A percentile compares a stretch with the other conserved stretches of the same genome.
Evolutionary conservation across 192 early-diverging fungal species (phyloP).

Genomic region (Entomortierella beljakovae): DNA sequence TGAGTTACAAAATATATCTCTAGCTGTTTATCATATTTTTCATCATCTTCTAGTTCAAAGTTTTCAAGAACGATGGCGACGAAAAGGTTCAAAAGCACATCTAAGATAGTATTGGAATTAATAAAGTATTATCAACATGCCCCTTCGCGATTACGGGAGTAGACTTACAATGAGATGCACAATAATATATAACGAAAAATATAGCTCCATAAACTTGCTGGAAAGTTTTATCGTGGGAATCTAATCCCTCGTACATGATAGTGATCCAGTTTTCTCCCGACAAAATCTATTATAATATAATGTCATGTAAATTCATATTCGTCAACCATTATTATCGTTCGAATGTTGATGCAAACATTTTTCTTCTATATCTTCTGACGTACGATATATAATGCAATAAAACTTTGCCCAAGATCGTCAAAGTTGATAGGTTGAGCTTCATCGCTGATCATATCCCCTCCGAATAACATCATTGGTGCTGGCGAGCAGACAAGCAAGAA

Average conservation of each 20-base stretch:
- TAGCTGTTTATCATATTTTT: slow-evolving; percentile 64
- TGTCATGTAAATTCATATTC: not conserved
- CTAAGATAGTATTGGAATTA: slow-evolving; percentile 26
- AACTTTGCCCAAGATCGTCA: slow-evolving; percentile 65
- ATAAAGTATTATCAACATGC: not conserved
- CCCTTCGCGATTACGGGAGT: not conserved
- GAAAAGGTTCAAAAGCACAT: slow-evolving; percentile 70
- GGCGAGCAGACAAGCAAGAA: slow-evolving; percentile 48
- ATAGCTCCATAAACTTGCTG: slow-evolving; percentile 54
- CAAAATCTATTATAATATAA: slow-evolving; percentile 54
- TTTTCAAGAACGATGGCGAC: slow-evolving; percentile 73
- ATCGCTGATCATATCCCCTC: slow-evolving; percentile 29
- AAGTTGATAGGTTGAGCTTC: slow-evolving; percentile 45
- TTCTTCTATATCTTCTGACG: not conserved
- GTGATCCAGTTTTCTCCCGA: slow-evolving; percentile 70
- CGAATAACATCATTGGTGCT: slow-evolving; percentile 48
- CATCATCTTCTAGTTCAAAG: slow-evolving; percentile 70
- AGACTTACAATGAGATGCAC: slow-evolving; percentile 71
- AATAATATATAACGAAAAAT: slow-evolving; percentile 64
- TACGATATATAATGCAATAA: slow-evolving; percentile 66
- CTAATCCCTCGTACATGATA: slow-evolving; percentile 62
- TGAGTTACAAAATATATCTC: slow-evolving; percentile 52
- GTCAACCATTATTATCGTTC: not conserved
- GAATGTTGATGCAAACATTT: not conserved
- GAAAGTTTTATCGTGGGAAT: slow-evolving; percentile 35